Conservation (phyloP, 192 early-diverging fungal species). For the Coemansia sp. region DNA sequence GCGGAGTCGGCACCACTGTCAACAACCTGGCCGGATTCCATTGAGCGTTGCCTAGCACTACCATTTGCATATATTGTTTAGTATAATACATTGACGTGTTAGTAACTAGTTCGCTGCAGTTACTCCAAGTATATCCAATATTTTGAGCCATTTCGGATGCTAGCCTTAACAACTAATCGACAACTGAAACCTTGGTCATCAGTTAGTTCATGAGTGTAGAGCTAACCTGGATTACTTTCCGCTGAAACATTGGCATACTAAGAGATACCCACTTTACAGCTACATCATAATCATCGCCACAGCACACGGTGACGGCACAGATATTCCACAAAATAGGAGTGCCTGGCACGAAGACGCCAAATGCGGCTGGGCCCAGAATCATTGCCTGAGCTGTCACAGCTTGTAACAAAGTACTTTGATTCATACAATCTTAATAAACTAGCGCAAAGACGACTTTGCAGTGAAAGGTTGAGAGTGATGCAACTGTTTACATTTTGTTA, state of each 20-base stretch:
- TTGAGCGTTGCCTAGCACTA: background rate
- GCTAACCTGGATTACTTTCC: too few species aligned
- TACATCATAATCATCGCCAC: background rate
- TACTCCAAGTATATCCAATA: too few species aligned
- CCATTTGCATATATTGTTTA: background rate
- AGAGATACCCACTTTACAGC: background rate
- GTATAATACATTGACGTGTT: background rate
- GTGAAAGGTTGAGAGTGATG: background rate
- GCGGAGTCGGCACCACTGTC: background rate
- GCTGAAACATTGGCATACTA: background rate
- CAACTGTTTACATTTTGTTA: too few species aligned
- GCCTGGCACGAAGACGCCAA: background rate
- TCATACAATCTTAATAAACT: background rate
- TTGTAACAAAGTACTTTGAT: background rate
- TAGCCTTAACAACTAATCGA: too few species aligned
- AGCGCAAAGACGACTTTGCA: background rate
- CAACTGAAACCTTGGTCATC: too few species aligned
- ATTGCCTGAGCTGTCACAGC: background rate
- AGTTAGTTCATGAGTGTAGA: too few species aligned
- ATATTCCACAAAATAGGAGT: background rate
- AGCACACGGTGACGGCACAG: background rate
- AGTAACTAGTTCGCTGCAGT: background rate
- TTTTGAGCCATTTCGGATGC: too few species aligned
- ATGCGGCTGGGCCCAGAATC: background rate
- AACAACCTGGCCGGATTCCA: conserved; percentile 12